Base-by-base conservation (phyloP, 371 early-diverging fungal genomes). In the Syncephalastrum monosporum region DNA sequence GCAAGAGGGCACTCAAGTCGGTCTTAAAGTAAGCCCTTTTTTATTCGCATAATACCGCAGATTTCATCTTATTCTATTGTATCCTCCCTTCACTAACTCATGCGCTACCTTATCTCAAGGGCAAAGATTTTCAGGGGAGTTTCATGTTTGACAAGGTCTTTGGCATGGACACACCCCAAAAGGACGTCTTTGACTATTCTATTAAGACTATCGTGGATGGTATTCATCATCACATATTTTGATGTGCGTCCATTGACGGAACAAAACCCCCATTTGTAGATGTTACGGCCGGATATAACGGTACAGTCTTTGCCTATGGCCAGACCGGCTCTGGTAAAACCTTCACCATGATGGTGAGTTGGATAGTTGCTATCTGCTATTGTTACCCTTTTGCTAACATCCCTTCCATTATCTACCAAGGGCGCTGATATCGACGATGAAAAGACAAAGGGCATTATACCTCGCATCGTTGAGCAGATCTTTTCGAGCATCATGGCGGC, bases 311-410 rank as follows among this genome's bases (percentile, higher is more conserved):
- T 71, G 98, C 97, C 42, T 99, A 97, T 72, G 98, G 98, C 63
- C 97, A 97, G 72, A 97, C 97, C 3, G 98, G 98, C 59, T 89
- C 92, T 50, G 99, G 99, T 75, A 99, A 99, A 84, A 99, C 99
- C 5, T 93, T 93, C 75, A 99, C 99, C 10, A 99, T 99, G 99
- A 95, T 97, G 96, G 91, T 89, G 79, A 59, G 69, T 16, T 21
- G 33, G 15, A 51, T 27, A 14, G 1, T 2, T 53, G 8, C n/a
- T n/a, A 46, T 16, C n/a, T 21, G 29, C 17, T 41, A 5, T 5
- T n/a, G 50, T 49, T 46, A 50, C 61, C 42, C 33, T 44, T 25
- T 12, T 33, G 51, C 50, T 53, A 17, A 59, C 41, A 43, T 50
- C n/a, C 42, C 88, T 90, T 91, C 51, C 88, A 90, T 71, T 90